Conservation (phyloP, 495 filamentous ascomycete genomes). For the Penicillium simplicissimum region DNA sequence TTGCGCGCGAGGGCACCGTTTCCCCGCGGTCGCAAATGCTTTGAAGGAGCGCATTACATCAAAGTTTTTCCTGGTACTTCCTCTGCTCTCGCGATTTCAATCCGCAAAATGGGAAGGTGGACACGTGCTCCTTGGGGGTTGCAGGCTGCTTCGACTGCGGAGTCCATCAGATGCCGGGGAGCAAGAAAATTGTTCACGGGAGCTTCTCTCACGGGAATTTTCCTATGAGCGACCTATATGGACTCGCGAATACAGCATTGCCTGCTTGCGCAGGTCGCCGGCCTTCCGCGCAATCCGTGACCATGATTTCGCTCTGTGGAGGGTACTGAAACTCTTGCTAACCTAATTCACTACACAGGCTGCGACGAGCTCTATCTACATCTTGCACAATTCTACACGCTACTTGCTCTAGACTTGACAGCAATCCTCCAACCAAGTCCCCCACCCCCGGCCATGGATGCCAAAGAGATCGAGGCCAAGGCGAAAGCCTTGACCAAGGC, state of each 20-base stretch:
- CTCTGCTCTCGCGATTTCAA: neutral
- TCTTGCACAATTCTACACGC: neutral
- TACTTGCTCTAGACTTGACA: neutral
- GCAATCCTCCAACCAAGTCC: neutral
- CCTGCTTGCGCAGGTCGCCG: neutral
- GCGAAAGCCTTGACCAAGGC: constrained; percentile 78
- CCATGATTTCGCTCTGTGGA: neutral
- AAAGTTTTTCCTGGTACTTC: neutral
- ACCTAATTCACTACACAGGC: neutral
- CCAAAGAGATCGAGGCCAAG: constrained; percentile 71
- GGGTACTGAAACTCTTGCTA: neutral
- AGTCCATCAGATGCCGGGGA: neutral
- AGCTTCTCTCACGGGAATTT: neutral
- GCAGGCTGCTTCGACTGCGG: neutral
- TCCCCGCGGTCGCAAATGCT: constrained; percentile 13
- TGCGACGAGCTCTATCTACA: neutral
- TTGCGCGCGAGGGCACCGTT: neutral
- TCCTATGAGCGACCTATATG: neutral
- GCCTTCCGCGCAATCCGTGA: neutral
- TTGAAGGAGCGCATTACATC: constrained; percentile 3
- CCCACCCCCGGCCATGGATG: constrained; percentile 62
- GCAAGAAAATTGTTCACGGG: constrained; percentile 9
- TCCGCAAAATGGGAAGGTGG: neutral
- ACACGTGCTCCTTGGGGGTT: constrained; percentile 11
- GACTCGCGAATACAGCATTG: neutral